Conservation (phyloP, 805 yeast genomes). For the Saturnispora diversa region DNA sequence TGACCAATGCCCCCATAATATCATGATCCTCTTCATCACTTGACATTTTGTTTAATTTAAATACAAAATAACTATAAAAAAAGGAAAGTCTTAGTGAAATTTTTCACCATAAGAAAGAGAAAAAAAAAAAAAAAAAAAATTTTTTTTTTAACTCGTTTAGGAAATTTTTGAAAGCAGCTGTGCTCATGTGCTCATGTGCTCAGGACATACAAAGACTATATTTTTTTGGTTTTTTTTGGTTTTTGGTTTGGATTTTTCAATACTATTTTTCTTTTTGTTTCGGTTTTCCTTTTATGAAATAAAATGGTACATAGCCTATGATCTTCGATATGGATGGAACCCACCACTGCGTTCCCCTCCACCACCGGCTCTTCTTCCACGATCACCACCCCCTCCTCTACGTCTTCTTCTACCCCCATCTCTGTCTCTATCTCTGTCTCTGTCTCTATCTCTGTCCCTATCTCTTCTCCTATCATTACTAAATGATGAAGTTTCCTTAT, state of each 20-base stretch:
- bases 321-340: constrained; percentile 28
- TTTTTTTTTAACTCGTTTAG: no score
- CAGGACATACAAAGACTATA: no score
- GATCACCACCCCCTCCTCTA: constrained; percentile 13
- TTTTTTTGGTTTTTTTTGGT: no score
- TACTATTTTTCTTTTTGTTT: neutral
- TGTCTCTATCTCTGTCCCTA: constrained; percentile 9
- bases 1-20: constrained; percentile 53
- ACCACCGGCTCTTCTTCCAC: constrained; percentile 22
- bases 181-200: no score
- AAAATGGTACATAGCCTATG: no score
- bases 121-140: neutral
- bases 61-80: constrained; percentile 13
- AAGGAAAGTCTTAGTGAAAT: neutral
- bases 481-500: constrained; percentile 9
- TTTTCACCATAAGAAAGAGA: no score
- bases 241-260: neutral
- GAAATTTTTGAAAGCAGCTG: no score
- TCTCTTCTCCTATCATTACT: constrained; percentile 14
- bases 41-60: constrained; percentile 10
- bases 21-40: constrained; percentile 39
- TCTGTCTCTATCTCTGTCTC: constrained; percentile 7
- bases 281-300: neutral
- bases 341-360: constrained; percentile 22
- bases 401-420: constrained; percentile 19